Evolutionary conservation across 2,329 filamentous ascomycete genomes (phyloP), one percentile per base, ranked within the genome.

Genomic region (Aspergillus puulaauensis): DNA sequence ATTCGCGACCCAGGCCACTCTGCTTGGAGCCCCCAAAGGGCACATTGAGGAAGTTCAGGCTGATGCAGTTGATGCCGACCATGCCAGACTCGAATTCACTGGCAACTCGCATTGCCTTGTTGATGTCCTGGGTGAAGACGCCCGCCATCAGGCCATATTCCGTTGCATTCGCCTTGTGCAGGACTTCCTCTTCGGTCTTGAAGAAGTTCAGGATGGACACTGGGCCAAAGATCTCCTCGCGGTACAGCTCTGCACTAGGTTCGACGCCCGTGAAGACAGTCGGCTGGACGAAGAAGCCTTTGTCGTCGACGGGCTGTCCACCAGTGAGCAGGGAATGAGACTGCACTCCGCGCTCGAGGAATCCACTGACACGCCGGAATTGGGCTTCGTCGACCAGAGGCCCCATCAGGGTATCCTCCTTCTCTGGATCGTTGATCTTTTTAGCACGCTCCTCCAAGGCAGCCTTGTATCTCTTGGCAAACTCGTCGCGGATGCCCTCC

Each of bases 401-500:
- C 7, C 52, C 52, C 31, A 47, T 27, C 21, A 47, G 19, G 1
- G 52, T 54, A 2, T 9, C 8, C 8, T 17, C 4, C 1, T 19
- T 6, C 3, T 47, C 43, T 4, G 52, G 52, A 23, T 54, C 37
- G 2, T 12, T 23, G 12, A 31, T 41, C 7, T 9, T 21, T 14
- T 39, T 33, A 15, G 19, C 52, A 2, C 31, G 43, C 15, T 47
- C 31, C 17, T 48, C 44, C 6, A 59, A 45, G 1, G 57, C 60
- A 2, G 51, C 48, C 33, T 60, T 60, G 41, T 40, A 48, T 21
- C 17, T 31, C 19, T 54, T 23, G 17, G 33, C 12, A 33, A 54
- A 54, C 14, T 27, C 6, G 12, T 39, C 43, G 17, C n/a, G 6
- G 23, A 74, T 67, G 0, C 54, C 57, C 7, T 64, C 66, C 27